Percentiles rank a stretch among this genome's conserved stretches.
These are phyloP conservation scores for Russula ochroleuca DNA, from an alignment of 768 basidiomycete genomes.

Conservation along the genomic window DNA sequence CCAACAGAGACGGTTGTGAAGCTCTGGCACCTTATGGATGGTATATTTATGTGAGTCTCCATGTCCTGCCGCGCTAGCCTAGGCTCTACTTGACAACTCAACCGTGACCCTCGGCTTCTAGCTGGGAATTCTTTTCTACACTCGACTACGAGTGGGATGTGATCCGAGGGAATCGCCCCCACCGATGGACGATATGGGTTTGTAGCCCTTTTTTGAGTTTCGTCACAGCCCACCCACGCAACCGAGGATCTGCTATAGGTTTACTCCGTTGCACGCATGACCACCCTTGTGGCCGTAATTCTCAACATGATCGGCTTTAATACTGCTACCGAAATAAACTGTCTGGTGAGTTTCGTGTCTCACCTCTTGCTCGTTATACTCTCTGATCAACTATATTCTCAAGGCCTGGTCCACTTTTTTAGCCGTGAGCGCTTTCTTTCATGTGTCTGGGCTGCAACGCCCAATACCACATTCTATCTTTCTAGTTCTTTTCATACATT, in stretches of 20 bases:
- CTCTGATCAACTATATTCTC: background rate
- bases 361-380: background rate
- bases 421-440: background rate
- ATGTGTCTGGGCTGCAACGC: background rate
- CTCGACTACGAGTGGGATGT: slow-evolving; percentile 2
- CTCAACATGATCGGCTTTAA: background rate
- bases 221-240: background rate
- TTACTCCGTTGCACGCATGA: slow-evolving; percentile 9
- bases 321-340: background rate
- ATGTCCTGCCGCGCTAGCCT: background rate
- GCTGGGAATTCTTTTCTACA: slow-evolving; percentile 4
- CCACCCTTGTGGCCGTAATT: slow-evolving; percentile 1
- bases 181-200: slow-evolving; percentile 12
- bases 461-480: background rate
- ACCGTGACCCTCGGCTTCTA: background rate
- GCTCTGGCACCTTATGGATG: too few species aligned
- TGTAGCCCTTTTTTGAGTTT: background rate
- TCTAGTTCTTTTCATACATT: background rate
- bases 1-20: too few species aligned
- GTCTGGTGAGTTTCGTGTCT: slow-evolving; percentile 2
- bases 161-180: background rate
- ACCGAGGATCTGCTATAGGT: background rate
- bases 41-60: too few species aligned
- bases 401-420: background rate
- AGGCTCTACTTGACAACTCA: background rate